Evolutionary conservation across 257 asterid genomes (phyloP), one percentile per base, ranked within the genome.

Genomic region (Ophiorrhiza pumila): DNA sequence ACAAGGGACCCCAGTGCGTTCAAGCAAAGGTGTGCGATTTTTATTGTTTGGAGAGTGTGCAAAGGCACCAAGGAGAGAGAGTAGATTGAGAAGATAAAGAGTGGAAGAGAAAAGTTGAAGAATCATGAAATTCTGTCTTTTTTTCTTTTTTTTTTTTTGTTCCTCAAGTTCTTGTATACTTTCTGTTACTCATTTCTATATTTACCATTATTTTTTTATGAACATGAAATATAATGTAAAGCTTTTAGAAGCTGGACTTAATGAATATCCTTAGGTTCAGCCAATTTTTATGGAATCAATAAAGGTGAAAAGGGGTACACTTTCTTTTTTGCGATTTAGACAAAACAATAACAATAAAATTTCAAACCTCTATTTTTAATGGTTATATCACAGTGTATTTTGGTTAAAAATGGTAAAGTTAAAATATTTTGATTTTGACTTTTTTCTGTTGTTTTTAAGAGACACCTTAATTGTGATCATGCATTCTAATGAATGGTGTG

Each of bases 21-120:
- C 83, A 1, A 85, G 65, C 25, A 84, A 80, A 82, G 80, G 73
- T 0, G 85, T 89, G n/a, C 80, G 87, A 7, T 87, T 92, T 82
- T 89, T 86, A 46, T 86, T 88, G 88, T 86, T 95, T 34, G 96
- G 96, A 65, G 98, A 81, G 78, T 90, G 97, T 76, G 90, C 85
- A 43, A 94, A 86, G 77, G 47, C 89, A 39, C 81, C 93, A 74
- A 83, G 79, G 74, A 61, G 82, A 39, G 81, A 74, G 23, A 79
- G 49, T 75, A 85, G 88, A 75, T 75, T 77, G 79, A 83, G 65
- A 72, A 64, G 52, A 86, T 83, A 77, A 90, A 65, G 55, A 49
- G 71, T 41, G 53, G 65, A 20, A 60, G 68, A 45, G 45, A 69
- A 35, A 34, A 69, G 64, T 60, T 67, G 57, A 69, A 64, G 69